These are phyloP conservation scores for Penicillium bovifimosum DNA, from an alignment of 495 filamentous ascomycete species.

Conservation along the genomic window DNA sequence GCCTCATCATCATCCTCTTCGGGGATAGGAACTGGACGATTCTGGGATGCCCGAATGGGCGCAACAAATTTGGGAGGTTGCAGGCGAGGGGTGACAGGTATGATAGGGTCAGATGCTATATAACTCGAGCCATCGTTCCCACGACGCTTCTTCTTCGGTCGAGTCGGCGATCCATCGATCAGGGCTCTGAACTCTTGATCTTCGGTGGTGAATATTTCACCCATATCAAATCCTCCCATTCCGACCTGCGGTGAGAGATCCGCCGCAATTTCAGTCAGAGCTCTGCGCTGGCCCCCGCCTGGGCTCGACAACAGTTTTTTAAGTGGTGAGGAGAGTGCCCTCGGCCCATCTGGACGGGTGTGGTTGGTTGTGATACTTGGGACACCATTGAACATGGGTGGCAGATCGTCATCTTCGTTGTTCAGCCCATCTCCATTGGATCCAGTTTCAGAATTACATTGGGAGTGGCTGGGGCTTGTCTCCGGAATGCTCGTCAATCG, in stretches of 20 bases:
- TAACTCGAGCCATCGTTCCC: conserved; percentile 32
- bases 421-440: conserved; percentile 25
- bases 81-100: conserved; percentile 29
- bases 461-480: conserved; percentile 34
- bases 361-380: conserved; percentile 17
- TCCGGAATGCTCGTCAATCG: conserved; percentile 37
- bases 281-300: conserved; percentile 39
- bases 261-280: conserved; percentile 43
- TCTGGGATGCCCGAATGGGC: conserved; percentile 3
- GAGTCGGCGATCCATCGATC: conserved; percentile 32
- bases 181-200: conserved; percentile 39
- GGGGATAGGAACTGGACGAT: not conserved
- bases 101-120: conserved; percentile 29
- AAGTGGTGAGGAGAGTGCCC: conserved; percentile 29
- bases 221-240: conserved; percentile 32
- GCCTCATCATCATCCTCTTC: conserved; percentile 10
- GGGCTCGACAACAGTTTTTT: conserved; percentile 38
- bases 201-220: conserved; percentile 38
- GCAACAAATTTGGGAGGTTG: conserved; percentile 17
- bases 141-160: conserved; percentile 36
- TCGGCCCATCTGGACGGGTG: conserved; percentile 17
- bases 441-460: conserved; percentile 24
- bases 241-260: conserved; percentile 39
- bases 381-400: conserved; percentile 26
- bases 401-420: conserved; percentile 42